Conservation (phyloP, 768 basidiomycete genomes). For the Pleurotus ostreatus region DNA sequence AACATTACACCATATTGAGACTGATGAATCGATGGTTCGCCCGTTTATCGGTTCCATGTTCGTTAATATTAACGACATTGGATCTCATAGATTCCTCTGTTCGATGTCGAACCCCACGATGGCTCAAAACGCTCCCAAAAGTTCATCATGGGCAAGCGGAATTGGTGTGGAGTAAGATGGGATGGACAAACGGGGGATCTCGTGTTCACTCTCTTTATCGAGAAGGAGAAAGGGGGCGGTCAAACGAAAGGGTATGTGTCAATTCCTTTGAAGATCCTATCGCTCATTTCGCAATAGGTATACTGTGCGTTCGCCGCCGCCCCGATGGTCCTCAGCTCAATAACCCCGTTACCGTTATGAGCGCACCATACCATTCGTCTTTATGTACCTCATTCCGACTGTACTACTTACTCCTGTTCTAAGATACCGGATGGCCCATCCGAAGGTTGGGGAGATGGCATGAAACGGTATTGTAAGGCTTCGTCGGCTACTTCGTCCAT, state of each 20-base stretch:
- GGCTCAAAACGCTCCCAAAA: conserved; percentile 73
- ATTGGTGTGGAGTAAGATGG: conserved; percentile 77
- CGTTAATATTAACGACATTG: not conserved
- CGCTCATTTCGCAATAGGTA: conserved; percentile 29
- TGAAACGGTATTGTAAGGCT: not conserved
- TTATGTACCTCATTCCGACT: too few relatives aligned
- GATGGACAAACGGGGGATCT: conserved; percentile 58
- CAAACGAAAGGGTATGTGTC: conserved; percentile 67
- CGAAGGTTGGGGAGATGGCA: conserved; percentile 4
- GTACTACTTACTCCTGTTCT: not conserved
- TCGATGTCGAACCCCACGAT: conserved; percentile 63
- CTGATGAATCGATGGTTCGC: conserved; percentile 84
- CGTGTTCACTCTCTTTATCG: conserved; percentile 81
- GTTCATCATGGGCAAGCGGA: conserved; percentile 83
- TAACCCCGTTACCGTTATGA: not conserved
- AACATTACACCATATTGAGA: conserved; percentile 76
- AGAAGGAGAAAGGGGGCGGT: conserved; percentile 79
- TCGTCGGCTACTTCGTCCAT: conserved; percentile 9
- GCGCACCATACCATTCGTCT: not conserved
- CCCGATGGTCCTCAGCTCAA: conserved; percentile 12
- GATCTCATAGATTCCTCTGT: conserved; percentile 61
- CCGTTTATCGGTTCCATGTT: not conserved
- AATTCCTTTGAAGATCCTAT: conserved; percentile 4
- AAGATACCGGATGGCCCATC: not conserved
- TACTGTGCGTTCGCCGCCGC: conserved; percentile 37